A percentile compares a stretch with the other conserved stretches of the same genome.
These are phyloP conservation scores for Seiridium unicorne DNA, from an alignment of 2,329 filamentous ascomycete genomes.

Conservation along the genomic window DNA sequence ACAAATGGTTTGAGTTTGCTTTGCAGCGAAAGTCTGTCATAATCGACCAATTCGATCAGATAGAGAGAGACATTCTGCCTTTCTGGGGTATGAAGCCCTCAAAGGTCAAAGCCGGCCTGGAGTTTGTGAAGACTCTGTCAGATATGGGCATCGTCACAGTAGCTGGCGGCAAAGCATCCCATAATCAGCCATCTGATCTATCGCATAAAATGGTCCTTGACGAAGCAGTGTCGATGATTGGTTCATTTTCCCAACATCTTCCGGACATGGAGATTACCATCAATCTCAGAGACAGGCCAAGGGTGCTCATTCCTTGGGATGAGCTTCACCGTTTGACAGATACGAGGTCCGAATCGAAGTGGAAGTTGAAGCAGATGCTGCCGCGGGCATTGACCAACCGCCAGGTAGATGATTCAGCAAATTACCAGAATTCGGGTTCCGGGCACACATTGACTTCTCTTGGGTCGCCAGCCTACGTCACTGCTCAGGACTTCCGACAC, in stretches of 20 bases:
- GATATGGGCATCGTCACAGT: constrained; percentile 55
- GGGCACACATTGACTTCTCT: neutral
- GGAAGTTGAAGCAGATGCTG: constrained; percentile 39
- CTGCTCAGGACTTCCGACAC: constrained; percentile 23
- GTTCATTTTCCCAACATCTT: constrained; percentile 67
- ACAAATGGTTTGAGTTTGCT: constrained; percentile 81
- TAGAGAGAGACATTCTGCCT: constrained; percentile 70
- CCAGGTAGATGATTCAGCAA: constrained; percentile 1
- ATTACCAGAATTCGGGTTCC: neutral
- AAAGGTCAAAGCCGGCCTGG: constrained; percentile 61
- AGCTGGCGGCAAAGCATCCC: constrained; percentile 57
- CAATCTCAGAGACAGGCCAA: constrained; percentile 74
- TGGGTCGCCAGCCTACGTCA: constrained; percentile 13
- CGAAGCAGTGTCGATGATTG: constrained; percentile 63
- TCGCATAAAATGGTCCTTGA: constrained; percentile 36
- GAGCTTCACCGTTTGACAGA: constrained; percentile 39
- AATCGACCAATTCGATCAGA: constrained; percentile 79
- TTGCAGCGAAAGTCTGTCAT: constrained; percentile 65
- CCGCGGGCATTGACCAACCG: constrained; percentile 35
- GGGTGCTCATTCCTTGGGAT: constrained; percentile 69
- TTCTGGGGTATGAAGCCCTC: constrained; percentile 74
- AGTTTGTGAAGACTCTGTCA: constrained; percentile 35
- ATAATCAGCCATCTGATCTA: constrained; percentile 31
- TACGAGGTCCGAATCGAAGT: constrained; percentile 28
- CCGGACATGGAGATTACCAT: constrained; percentile 84